Conservation (phyloP, 2,329 filamentous ascomycete genomes). For the Nothophaeocryptopus gaeumannii region DNA sequence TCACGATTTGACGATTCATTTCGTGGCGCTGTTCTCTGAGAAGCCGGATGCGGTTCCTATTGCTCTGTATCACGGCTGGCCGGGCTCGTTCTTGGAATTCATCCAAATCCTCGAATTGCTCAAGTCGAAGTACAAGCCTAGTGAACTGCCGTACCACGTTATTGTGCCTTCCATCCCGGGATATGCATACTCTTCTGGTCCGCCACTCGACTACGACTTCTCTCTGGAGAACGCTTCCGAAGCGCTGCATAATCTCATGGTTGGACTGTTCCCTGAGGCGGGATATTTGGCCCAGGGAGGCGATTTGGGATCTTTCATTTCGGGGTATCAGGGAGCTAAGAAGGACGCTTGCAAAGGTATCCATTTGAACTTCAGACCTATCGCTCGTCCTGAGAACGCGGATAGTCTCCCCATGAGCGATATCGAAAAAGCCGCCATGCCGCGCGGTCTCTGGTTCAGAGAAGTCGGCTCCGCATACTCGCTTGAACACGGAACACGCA, state of each 20-base stretch:
- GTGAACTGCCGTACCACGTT: slow-evolving; percentile 54
- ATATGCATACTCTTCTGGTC: slow-evolving; percentile 47
- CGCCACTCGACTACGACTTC: slow-evolving; percentile 46
- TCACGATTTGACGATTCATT: slow-evolving; percentile 48
- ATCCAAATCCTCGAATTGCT: slow-evolving; percentile 32
- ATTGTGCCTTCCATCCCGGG: slow-evolving; percentile 55
- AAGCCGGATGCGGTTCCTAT: slow-evolving; percentile 40
- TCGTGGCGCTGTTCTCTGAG: slow-evolving; percentile 54
- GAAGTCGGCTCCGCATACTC: slow-evolving; percentile 50
- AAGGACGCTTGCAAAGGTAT: slow-evolving; percentile 23
- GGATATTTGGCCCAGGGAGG: slow-evolving; percentile 57
- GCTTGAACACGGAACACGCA: slow-evolving; percentile 52
- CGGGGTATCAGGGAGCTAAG: slow-evolving; percentile 37
- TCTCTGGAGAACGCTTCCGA: slow-evolving; percentile 39
- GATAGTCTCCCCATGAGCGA: slow-evolving; percentile 25
- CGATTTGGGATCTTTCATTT: slow-evolving; percentile 49
- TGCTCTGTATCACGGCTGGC: slow-evolving; percentile 39
- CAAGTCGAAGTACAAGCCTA: slow-evolving; percentile 47
- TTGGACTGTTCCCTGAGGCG: slow-evolving; percentile 47
- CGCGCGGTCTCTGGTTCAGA: slow-evolving; percentile 41
- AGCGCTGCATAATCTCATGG: slow-evolving; percentile 50
- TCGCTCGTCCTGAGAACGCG: slow-evolving; percentile 27
- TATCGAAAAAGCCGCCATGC: slow-evolving; percentile 40
- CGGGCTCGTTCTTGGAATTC: slow-evolving; percentile 39
- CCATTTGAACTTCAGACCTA: slow-evolving; percentile 26